Evolutionary conservation across 169 alveolate species (phyloP), one percentile per base, ranked within the genome.

Genomic region (Plasmodium yoelii): DNA sequence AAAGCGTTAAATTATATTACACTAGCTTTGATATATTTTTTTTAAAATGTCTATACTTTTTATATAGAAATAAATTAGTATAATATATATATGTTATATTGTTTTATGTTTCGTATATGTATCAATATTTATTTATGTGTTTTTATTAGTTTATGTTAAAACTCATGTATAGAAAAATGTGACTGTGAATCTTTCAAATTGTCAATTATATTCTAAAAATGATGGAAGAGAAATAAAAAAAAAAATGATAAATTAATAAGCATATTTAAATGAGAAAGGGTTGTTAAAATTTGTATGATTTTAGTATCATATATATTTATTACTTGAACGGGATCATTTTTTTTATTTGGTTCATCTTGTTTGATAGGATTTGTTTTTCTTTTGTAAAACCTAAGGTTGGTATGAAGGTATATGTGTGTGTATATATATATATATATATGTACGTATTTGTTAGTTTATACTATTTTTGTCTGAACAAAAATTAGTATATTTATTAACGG

Each of bases 151-250:
- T 63, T 26, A 56, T 15, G n/a, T 67, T 74, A 74, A 55, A 18
- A 80, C 44, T 80, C 90, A 51, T 80, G 82, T 28, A 80, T 15
- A 44, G 90, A 55, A 49, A 80, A 80, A 68, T 80, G 51, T 65
- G 84, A 64, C 18, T 80, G 90, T 19, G 44, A 59, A 7, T 64
- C 53, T 28, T 67, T 80, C 72, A 80, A 80, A 26, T 44, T 55
- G 19, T 80, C 82, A 49, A 80, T 53, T 55, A 80, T 65, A 47
- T 67, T 65, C 90, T 80, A 22, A 5, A 73, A 34, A 24, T 53
- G 53, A 49, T 10, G 42, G 3, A 26, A 67, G 26, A 47, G 26
- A 49, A 46, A 24, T 49, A 12, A 55, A 77, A 74, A 73, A 73
- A 49, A 77, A 77, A 60, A 24, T 39, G 13, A 47, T 49, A 73